Evolutionary conservation across 73 alveolate species (phyloP).

Genomic region (Breviolum minutum): DNA sequence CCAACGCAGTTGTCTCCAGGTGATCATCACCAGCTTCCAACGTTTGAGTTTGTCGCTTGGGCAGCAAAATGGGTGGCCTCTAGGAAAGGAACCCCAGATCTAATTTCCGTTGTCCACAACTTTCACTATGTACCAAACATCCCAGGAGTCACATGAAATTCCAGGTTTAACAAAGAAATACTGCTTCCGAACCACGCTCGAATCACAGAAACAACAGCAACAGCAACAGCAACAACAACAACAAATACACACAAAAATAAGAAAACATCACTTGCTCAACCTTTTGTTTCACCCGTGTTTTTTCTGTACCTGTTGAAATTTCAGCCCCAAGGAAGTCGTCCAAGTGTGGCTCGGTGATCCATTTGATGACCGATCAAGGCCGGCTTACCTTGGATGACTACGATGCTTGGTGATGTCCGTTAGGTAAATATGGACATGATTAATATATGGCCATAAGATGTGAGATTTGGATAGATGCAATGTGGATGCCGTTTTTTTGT

Average conservation of each 20-base stretch:
- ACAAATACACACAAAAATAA: no score
- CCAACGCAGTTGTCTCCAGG: not conserved
- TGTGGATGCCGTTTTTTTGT: not conserved
- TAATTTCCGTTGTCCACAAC: no score
- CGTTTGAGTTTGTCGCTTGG: conserved; percentile 48
- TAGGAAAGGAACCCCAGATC: no score
- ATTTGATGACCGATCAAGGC: conserved; percentile 37
- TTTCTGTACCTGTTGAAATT: not conserved
- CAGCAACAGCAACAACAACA: no score
- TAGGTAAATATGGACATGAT: not conserved
- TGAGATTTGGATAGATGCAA: not conserved
- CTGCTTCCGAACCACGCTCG: no score
- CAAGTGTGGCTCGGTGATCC: conserved; percentile 86
- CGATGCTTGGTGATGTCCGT: not conserved
- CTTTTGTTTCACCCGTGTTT: no score
- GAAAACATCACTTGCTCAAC: no score
- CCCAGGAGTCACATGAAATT: no score
- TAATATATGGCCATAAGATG: not conserved
- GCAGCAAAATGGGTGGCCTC: not conserved
- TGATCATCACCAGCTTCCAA: conserved; percentile 64
- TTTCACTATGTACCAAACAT: no score
- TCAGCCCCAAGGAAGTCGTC: conserved; percentile 29
- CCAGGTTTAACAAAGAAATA: no score
- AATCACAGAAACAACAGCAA: no score
- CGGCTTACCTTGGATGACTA: conserved; percentile 74